Conservation (phyloP, 257 asterid species). For the Jasminum sambac region DNA sequence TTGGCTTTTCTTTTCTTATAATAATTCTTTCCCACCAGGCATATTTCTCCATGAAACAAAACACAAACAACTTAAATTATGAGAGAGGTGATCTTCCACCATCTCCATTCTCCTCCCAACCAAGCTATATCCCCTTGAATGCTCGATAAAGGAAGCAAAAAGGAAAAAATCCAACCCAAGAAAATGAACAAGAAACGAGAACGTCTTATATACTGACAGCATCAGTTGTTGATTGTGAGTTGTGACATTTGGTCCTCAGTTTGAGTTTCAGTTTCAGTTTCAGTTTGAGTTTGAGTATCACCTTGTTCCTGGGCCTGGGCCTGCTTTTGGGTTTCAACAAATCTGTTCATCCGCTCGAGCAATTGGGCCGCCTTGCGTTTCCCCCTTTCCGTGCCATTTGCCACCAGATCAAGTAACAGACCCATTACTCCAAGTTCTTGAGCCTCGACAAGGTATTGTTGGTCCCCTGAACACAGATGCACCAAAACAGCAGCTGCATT, state of each 20-base stretch:
- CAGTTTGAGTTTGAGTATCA: constrained; percentile 36
- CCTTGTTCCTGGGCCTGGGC: constrained; percentile 39
- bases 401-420: constrained; percentile 61
- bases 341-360: constrained; percentile 82
- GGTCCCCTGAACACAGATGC: constrained; percentile 84
- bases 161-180: constrained; percentile 21
- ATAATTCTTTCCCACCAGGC: constrained; percentile 21
- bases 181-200: constrained; percentile 19
- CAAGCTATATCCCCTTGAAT: constrained; percentile 41
- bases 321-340: constrained; percentile 69
- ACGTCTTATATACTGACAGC: constrained; percentile 47
- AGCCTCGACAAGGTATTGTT: constrained; percentile 58
- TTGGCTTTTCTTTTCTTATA: constrained; percentile 25
- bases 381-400: constrained; percentile 88
- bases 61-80: constrained; percentile 38
- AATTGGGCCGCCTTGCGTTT: constrained; percentile 76
- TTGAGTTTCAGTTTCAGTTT: constrained; percentile 35
- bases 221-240: constrained; percentile 38
- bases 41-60: constrained; percentile 28
- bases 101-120: constrained; percentile 45
- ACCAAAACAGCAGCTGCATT: constrained; percentile 87
- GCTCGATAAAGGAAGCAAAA: constrained; percentile 21
- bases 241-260: constrained; percentile 36
- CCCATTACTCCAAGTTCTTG: constrained; percentile 80
- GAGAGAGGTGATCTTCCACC: constrained; percentile 81